A percentile compares a stretch with the other conserved stretches of the same genome.
Evolutionary conservation across 2,329 filamentous ascomycete species (phyloP).

Genomic region (Chaetomium sp.): DNA sequence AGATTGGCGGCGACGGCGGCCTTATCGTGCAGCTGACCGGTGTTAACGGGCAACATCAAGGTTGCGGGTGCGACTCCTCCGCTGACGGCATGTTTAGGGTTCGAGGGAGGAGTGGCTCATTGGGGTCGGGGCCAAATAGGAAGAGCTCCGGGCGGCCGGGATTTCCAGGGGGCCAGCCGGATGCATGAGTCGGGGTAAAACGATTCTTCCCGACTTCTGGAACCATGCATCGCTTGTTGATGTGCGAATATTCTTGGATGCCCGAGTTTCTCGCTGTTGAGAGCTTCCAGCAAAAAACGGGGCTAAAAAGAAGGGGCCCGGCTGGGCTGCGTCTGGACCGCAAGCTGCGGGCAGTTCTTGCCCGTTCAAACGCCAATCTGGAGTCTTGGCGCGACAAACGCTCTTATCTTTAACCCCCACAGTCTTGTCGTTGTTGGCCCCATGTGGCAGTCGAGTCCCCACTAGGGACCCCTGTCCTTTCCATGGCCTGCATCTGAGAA

Average conservation of each 20-base stretch:
- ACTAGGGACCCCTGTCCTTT: constrained; percentile 17
- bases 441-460: constrained; percentile 22
- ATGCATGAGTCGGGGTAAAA: background rate
- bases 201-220: background rate
- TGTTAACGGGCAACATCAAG: too few species aligned
- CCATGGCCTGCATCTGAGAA: constrained; percentile 15
- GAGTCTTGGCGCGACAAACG: constrained; percentile 18
- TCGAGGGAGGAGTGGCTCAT: too few species aligned
- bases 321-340: constrained; percentile 6
- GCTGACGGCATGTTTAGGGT: too few species aligned
- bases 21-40: constrained; percentile 13
- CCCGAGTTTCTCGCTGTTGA: background rate
- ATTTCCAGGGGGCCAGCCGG: background rate
- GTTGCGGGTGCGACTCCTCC: too few species aligned
- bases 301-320: constrained; percentile 8
- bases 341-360: background rate
- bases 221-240: constrained; percentile 1
- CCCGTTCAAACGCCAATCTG: background rate
- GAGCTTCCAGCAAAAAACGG: background rate
- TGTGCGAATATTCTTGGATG: background rate
- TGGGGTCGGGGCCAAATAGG: constrained; percentile 12
- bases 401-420: constrained; percentile 25
- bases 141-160: constrained; percentile 8
- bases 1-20: background rate
- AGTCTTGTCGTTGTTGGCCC: constrained; percentile 13